Percentiles rank a stretch among this genome's conserved stretches.
phyloP scores from a whole-genome alignment of 768 basidiomycete genomes.

The Kwoniella europaea region DNA sequence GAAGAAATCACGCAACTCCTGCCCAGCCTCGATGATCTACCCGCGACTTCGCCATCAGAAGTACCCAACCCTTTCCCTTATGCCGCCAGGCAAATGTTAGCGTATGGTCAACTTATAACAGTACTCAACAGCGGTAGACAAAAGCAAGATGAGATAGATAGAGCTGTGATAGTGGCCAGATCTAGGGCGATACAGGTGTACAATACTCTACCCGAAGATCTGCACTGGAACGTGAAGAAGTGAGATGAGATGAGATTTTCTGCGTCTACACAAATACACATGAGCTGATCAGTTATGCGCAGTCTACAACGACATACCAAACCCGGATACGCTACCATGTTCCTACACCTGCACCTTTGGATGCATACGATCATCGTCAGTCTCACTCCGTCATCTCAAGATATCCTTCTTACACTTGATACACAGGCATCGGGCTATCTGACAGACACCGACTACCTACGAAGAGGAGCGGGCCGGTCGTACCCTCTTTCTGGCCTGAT shows the following conservation, averaged over 20 bases:
- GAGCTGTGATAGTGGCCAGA: conserved; percentile 11
- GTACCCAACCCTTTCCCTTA: conserved; percentile 28
- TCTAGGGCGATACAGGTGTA: conserved; percentile 30
- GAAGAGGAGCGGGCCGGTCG: conserved; percentile 9
- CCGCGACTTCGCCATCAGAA: background rate
- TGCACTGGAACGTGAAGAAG: conserved; percentile 46
- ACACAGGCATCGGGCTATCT: conserved; percentile 24
- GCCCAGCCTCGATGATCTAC: conserved; percentile 35
- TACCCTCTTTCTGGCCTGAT: background rate
- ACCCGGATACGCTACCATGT: conserved; percentile 33
- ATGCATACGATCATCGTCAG: conserved; percentile 42
- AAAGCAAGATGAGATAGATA: conserved; percentile 8
- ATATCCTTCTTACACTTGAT: background rate
- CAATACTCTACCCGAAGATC: conserved; percentile 31
- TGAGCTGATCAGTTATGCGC: background rate
- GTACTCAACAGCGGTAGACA: conserved; percentile 26
- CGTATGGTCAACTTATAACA: conserved; percentile 39
- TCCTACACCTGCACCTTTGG: conserved; percentile 47
- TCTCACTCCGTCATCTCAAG: background rate
- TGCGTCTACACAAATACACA: no score
- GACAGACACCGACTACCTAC: conserved; percentile 17
- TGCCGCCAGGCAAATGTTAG: conserved; percentile 37
- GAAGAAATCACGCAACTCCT: conserved; percentile 42
- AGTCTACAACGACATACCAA: conserved; percentile 39
- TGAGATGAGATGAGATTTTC: conserved; percentile 33